Conservation (phyloP, 2,329 filamentous ascomycete genomes). For the Sclerotinia nivalis region DNA sequence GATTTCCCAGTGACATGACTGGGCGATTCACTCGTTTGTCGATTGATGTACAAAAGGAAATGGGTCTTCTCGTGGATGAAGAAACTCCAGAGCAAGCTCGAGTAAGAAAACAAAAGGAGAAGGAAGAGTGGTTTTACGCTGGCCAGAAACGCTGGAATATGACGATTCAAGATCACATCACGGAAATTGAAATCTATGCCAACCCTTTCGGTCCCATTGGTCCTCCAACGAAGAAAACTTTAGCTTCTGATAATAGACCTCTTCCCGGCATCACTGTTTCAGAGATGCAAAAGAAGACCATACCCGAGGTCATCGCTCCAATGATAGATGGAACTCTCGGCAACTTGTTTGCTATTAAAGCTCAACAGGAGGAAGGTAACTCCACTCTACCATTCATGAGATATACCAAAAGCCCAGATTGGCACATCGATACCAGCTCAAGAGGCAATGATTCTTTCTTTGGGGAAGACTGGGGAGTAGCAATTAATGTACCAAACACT, state of each 20-base stretch:
- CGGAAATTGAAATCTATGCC: conserved; percentile 28
- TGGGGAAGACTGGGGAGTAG: conserved; percentile 38
- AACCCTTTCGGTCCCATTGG: conserved; percentile 29
- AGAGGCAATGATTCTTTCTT: conserved; percentile 38
- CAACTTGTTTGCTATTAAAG: conserved; percentile 35
- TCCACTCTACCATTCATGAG: conserved; percentile 31
- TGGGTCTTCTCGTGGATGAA: conserved; percentile 23
- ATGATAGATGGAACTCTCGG: conserved; percentile 36
- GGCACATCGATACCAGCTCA: conserved; percentile 34
- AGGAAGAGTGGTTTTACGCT: conserved; percentile 38
- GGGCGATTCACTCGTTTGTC: conserved; percentile 31
- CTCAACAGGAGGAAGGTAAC: conserved; percentile 26
- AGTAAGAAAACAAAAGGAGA: conserved; percentile 25
- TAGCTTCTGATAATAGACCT: conserved; percentile 24
- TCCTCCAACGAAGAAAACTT: conserved; percentile 28
- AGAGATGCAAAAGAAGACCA: conserved; percentile 34
- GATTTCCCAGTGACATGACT: conserved; percentile 34
- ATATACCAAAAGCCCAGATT: conserved; percentile 31
- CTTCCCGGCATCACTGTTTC: conserved; percentile 28
- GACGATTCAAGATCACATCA: conserved; percentile 34
- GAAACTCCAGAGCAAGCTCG: conserved; percentile 18
- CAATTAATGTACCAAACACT: background rate
- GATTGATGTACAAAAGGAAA: conserved; percentile 24
- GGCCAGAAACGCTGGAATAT: conserved; percentile 37
- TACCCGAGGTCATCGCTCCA: conserved; percentile 32